Base-by-base conservation (phyloP, 352 stramenopile species). In the Pythium oligandrum region DNA sequence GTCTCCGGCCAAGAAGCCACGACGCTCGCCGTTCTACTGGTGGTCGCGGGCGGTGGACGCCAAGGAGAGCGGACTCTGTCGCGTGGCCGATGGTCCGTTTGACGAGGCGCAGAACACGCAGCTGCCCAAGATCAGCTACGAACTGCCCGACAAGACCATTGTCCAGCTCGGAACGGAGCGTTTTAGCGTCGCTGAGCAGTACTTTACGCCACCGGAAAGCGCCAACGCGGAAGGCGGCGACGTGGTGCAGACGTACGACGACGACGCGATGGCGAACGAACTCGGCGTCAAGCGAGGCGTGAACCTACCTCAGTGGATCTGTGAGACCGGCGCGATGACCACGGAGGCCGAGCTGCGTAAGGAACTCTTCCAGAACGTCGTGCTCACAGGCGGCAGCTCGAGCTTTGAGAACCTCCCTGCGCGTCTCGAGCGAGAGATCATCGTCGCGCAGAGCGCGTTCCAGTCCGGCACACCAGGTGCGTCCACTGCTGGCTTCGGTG, bases 131-230 rank as follows among this genome's bases (percentile, higher is more conserved):
- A 91, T 93, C 47, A 78, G 75, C 44, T 93, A 90, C 60, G 83
- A 93, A 51, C 60, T 93, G 44, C 82, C 83, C 1, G 83, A 93
- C 57, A 90, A 90, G 57, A 93, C 78, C 1, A 55, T 90, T n/a
- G 59, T 97, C 12, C 61, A 85, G 11, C 52, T 98, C 42, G 86
- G 87, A 30, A 82, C 83, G 0, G 89, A 97, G 66, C 68, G 83
- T 17, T 97, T 97, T 61, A 89, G 85, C 48, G 84, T 91, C 4
- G 79, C 88, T 0, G 90, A 97, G 57, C 79, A 95, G 54, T 90
- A 96, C 57, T 98, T 98, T 38, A 47, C 66, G 33, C 47, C 36
- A 43, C 38, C 26, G n/a, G 34, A 3, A 40, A 30, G 4, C 44
- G 11, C 35, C 31, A 17, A 12, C 6, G 17, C 33, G 2, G 36